Evolutionary conservation across 179 eudicot species (phyloP).

Genomic region (Heliamphora pulchella): DNA sequence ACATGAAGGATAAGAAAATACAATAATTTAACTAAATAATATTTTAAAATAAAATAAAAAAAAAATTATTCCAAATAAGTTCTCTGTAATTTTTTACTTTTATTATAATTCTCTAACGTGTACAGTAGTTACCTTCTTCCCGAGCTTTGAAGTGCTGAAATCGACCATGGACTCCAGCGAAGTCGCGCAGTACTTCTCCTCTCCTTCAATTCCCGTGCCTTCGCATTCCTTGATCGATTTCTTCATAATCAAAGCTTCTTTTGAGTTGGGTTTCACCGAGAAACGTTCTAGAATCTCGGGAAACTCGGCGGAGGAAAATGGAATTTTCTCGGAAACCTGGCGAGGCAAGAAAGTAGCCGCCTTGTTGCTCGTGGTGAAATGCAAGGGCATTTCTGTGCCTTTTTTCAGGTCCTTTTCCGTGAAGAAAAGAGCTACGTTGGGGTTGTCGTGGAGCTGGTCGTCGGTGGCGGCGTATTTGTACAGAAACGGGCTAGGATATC

Average conservation of each 20-base stretch:
- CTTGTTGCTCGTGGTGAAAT: constrained; percentile 35
- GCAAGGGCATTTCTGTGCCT: constrained; percentile 48
- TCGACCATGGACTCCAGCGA: constrained; percentile 82
- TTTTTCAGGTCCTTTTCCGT: constrained; percentile 28
- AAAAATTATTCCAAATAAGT: no score
- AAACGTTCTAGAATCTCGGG: constrained; percentile 31
- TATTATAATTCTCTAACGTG: no score
- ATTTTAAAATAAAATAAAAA: no score
- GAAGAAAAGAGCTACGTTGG: no score
- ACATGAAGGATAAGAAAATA: no score
- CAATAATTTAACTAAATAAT: no score
- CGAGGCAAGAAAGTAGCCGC: constrained; percentile 49
- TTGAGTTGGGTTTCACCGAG: constrained; percentile 27
- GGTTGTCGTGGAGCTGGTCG: no score
- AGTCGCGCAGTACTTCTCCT: constrained; percentile 61
- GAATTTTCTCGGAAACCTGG: constrained; percentile 41
- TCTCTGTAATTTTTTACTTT: no score
- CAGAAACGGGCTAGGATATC: not conserved
- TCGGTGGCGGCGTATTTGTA: constrained; percentile 43
- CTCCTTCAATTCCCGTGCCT: constrained; percentile 35
- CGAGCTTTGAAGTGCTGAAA: constrained; percentile 44
- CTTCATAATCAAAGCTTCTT: constrained; percentile 17
- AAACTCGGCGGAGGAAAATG: constrained; percentile 56
- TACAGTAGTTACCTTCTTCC: constrained; percentile 23
- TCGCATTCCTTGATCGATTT: constrained; percentile 55